Base-by-base conservation (phyloP, 2,329 filamentous ascomycete species). In the Cercospora citrullina region DNA sequence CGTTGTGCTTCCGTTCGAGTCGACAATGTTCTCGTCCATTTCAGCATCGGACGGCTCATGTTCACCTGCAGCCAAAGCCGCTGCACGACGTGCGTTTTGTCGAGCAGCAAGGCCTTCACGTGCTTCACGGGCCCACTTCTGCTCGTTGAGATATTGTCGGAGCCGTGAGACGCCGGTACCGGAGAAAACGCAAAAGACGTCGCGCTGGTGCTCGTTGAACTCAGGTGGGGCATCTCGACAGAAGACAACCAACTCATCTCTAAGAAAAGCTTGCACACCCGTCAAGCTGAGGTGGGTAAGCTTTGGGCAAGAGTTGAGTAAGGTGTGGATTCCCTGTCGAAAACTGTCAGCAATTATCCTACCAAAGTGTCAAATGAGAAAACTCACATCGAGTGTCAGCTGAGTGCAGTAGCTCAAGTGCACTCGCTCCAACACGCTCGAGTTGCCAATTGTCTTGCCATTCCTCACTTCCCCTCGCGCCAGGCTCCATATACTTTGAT, bases 101-200 rank as follows among this genome's bases (percentile, higher is more conserved):
- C 48, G 53, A 28, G 58, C 69, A n/a, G 58, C 69, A n/a, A 63
- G 68, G 9, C 55, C 55, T 59, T 60, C 67, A 39, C 65, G 68
- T 16, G 59, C 53, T 30, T 60, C 63, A 16, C 48, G 48, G 26
- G 71, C 68, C 8, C 69, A 68, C 60, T 74, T 74, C 61, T 75
- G 74, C 70, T 81, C 80, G 72, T 93, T 96, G 45, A 99, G 85
- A 76, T 93, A 91, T 30, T 90, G 86, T 51, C 94, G 90, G 28
- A 99, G 87, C 48, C 87, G 87, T 51, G 84, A 83, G 1, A 99
- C 94, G 65, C 94, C 94, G 28, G 87, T 86, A 5, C 95, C 94
- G 1, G 94, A 97, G 79, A 99, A 99, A 64, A 99, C 95, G 77
- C 95, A 99, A 78, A 99, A 99, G 7, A 98, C 93, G 63, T 94